Conservation (phyloP, 108 stramenopile genomes). For the Cyclotella atomus region DNA sequence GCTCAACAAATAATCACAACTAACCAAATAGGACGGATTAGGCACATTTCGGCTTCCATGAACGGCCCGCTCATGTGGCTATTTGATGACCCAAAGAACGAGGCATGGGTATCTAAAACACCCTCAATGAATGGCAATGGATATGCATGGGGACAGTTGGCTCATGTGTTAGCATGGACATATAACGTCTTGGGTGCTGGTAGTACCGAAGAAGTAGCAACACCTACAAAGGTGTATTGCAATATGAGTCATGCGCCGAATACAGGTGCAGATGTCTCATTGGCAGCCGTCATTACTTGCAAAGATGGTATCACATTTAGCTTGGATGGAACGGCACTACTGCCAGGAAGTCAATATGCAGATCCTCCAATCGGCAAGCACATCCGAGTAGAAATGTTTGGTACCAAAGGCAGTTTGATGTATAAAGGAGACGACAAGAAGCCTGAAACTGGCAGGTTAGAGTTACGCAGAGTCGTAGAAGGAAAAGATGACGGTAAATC, state of each 20-base stretch:
- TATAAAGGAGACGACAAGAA: constrained; percentile 56
- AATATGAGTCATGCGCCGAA: constrained; percentile 60
- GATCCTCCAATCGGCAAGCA: constrained; percentile 72
- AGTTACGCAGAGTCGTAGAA: constrained; percentile 43
- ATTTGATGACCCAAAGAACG: constrained; percentile 47
- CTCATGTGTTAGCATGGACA: constrained; percentile 73
- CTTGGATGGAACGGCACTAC: constrained; percentile 61
- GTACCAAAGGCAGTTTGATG: constrained; percentile 46
- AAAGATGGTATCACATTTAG: constrained; percentile 53
- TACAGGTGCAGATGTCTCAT: constrained; percentile 72
- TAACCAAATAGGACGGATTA: constrained; percentile 40
- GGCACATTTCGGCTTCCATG: constrained; percentile 46
- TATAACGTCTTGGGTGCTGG: constrained; percentile 48
- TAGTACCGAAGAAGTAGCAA: constrained; percentile 15
- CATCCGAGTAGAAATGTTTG: constrained; percentile 68
- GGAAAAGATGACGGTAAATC: constrained; percentile 29
- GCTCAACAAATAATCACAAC: constrained; percentile 54
- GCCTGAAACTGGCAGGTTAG: constrained; percentile 55
- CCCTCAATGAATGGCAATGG: constrained; percentile 66
- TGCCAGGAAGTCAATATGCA: constrained; percentile 70
- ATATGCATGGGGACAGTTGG: constrained; percentile 77
- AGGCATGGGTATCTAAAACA: constrained; percentile 59
- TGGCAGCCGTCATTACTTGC: constrained; percentile 69
- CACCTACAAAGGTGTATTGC: constrained; percentile 60
- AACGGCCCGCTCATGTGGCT: constrained; percentile 51